Conservation (phyloP, 1,284 basidiomycete genomes). For the Cryptococcus floricola region DNA sequence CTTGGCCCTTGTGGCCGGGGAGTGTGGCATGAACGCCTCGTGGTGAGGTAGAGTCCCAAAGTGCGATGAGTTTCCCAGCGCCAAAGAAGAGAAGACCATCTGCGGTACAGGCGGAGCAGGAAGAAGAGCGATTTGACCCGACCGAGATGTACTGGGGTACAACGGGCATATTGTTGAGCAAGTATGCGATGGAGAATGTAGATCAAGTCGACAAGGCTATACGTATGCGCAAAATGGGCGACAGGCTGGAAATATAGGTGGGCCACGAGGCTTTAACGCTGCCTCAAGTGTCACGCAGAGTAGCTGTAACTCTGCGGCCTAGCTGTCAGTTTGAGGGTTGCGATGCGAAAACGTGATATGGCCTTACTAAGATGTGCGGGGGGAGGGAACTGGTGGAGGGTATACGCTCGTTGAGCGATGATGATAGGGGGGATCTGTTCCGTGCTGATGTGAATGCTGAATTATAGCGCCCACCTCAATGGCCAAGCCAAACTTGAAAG, state of each 20-base stretch:
- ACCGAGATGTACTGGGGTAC: conserved; percentile 65
- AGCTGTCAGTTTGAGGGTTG: background rate
- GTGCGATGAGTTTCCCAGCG: conserved; percentile 66
- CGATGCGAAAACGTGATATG: too few relatives aligned
- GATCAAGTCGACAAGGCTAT: background rate
- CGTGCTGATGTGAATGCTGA: background rate
- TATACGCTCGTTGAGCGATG: background rate
- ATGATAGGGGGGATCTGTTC: background rate
- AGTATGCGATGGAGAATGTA: background rate
- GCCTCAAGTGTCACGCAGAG: too few relatives aligned
- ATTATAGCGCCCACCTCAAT: background rate
- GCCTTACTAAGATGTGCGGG: too few relatives aligned
- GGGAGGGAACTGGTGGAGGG: too few relatives aligned
- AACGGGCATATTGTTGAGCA: conserved; percentile 16
- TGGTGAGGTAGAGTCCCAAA: conserved; percentile 66
- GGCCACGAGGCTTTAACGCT: too few relatives aligned
- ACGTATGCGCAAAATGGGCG: too few relatives aligned
- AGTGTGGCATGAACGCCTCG: conserved; percentile 65
- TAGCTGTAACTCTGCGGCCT: background rate
- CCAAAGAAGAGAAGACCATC: conserved; percentile 69
- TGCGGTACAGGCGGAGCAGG: conserved; percentile 58
- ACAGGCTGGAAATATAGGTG: too few relatives aligned
- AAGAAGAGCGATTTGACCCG: conserved; percentile 69
- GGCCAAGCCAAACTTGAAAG: too few relatives aligned
- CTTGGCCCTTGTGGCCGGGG: conserved; percentile 65